Conservation (phyloP, 495 filamentous ascomycete genomes). For the Neurospora sp. region DNA sequence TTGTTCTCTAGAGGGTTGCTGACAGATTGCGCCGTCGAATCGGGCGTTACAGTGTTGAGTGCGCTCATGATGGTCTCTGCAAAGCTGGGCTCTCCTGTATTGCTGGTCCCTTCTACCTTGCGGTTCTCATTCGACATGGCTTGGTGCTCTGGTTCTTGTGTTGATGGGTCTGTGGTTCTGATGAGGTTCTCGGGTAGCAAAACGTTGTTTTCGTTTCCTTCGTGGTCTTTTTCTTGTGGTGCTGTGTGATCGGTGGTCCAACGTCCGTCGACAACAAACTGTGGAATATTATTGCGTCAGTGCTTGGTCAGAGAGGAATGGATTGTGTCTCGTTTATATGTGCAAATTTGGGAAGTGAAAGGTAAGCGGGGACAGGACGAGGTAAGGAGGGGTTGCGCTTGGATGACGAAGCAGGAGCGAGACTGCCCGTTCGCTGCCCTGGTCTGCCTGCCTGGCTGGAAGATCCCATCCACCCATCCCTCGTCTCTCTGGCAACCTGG, state of each 20-base stretch:
- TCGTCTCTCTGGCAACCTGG: not conserved
- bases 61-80: conserved; percentile 51
- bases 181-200: conserved; percentile 63
- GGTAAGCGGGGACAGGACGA: not conserved
- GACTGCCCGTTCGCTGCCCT: not conserved
- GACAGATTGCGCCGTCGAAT: conserved; percentile 65
- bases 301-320: not conserved
- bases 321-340: not conserved
- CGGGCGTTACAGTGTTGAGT: conserved; percentile 43
- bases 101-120: not conserved
- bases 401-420: not conserved
- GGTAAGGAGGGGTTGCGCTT: not conserved
- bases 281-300: not conserved
- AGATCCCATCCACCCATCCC: not conserved
- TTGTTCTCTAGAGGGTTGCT: conserved; percentile 53
- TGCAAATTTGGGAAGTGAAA: not conserved
- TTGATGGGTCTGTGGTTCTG: conserved; percentile 8
- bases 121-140: not conserved
- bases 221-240: conserved; percentile 66
- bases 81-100: conserved; percentile 25
- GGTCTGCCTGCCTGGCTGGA: not conserved
- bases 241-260: conserved; percentile 75
- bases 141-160: not conserved
- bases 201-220: conserved; percentile 82
- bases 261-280: conserved; percentile 87